Base-by-base conservation (phyloP, 148 eudicot genomes). In the Hydrangea macrophylla region DNA sequence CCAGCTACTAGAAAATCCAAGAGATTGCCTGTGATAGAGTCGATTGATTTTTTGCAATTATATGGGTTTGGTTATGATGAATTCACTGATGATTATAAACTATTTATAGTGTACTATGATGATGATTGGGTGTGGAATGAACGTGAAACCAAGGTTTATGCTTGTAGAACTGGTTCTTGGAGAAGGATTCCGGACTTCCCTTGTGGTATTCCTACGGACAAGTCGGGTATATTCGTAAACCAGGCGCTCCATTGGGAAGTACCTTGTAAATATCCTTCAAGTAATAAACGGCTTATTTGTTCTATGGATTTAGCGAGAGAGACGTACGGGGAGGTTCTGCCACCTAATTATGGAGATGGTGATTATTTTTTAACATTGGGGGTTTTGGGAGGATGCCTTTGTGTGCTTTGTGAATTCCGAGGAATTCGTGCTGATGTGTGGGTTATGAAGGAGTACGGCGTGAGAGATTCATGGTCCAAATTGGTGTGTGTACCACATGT, bases 201-300 rank as follows among this genome's bases (percentile, higher is more conserved):
- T 54, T 2, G 0, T n/a, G 36, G 39, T 37, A n/a, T 20, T 64
- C 55, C 31, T 27, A 59, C 42, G 11, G 6, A 58, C 35, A 33
- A 20, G 1, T 24, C 30, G 2, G 79, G 74, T 40, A 51, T 32
- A 58, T 45, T 26, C 55, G 68, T 65, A 0, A 78, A 71, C 64
- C 76, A 80, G 64, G 62, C 66, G 31, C 76, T 81, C 60, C 79
- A 81, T 71, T 81, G 84, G 81, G 64, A 62, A 12, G 77, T 59
- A 0, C 25, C 22, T 9, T 64, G 51, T 18, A 36, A 17, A 1
- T 15, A n/a, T 0, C 22, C 7, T 1, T 22, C 56, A 0, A 35
- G 58, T 54, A 31, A 23, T 1, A 1, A 32, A 0, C 10, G 42
- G 24, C 7, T 26, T 35, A 68, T 81, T 55, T 26, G 67, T 44